phyloP scores from a whole-genome alignment of 495 filamentous ascomycete genomes.

The Bathelium albidoporum region DNA sequence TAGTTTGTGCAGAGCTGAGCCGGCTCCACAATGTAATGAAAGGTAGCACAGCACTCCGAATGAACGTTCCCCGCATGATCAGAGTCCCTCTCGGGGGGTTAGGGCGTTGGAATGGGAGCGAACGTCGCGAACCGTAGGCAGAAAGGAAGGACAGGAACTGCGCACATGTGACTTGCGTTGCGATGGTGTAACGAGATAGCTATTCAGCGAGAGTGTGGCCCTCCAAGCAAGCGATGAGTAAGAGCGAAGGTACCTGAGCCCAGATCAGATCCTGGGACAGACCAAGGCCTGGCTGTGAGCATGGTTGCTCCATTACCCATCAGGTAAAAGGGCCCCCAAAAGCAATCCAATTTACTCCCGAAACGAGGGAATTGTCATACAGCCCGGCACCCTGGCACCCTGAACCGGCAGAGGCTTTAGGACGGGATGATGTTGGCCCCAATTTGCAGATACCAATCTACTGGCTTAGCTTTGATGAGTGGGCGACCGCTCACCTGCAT shows the following conservation, averaged over 20 bases:
- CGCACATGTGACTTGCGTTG: too few species aligned
- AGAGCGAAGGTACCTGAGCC: too few species aligned
- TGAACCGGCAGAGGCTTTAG: too few species aligned
- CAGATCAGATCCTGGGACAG: too few species aligned
- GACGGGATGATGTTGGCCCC: too few species aligned
- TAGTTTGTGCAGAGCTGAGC: not conserved
- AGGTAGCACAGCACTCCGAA: not conserved
- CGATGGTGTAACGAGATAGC: too few species aligned
- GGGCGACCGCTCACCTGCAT: too few species aligned
- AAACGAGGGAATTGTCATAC: not conserved
- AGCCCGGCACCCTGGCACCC: not conserved
- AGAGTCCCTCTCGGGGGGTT: not conserved
- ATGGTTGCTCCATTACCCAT: not conserved
- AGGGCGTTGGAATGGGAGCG: not conserved
- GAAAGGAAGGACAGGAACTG: too few species aligned
- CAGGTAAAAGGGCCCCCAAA: not conserved
- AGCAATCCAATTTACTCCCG: not conserved
- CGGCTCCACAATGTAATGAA: not conserved
- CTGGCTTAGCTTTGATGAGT: too few species aligned
- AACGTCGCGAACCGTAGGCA: not conserved
- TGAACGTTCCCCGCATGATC: not conserved
- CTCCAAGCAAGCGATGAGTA: not conserved
- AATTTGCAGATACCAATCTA: too few species aligned
- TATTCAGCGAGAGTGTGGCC: not conserved
- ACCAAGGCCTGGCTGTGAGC: too few species aligned